Conservation (phyloP, 345 rosid species). For the Hibiscus trionum region DNA sequence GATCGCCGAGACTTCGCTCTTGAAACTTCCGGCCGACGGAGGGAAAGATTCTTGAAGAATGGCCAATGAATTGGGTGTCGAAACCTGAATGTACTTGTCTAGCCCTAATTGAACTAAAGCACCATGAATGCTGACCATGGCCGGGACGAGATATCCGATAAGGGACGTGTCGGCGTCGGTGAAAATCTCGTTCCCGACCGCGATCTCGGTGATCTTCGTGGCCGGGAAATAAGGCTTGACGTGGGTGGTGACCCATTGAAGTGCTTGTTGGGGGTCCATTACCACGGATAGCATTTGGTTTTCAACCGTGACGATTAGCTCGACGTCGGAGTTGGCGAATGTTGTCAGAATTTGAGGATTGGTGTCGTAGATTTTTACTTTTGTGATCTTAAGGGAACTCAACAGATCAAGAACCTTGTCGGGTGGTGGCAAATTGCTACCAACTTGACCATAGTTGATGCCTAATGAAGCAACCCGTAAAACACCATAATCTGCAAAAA, state of each 20-base stretch:
- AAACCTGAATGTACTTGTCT: conserved; percentile 59
- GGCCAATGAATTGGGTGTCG: conserved; percentile 66
- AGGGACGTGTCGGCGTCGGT: conserved; percentile 46
- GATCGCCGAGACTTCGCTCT: conserved; percentile 36
- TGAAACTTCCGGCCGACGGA: conserved; percentile 82
- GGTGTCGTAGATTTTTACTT: conserved; percentile 81
- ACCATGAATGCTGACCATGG: conserved; percentile 61
- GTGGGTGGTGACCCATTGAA: conserved; percentile 66
- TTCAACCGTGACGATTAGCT: conserved; percentile 71
- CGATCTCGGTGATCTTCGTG: conserved; percentile 62
- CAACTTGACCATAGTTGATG: conserved; percentile 92
- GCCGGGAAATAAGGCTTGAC: conserved; percentile 64
- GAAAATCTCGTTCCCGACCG: conserved; percentile 70
- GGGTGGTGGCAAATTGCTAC: conserved; percentile 66
- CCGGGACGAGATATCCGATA: conserved; percentile 56
- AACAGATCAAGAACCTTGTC: conserved; percentile 59
- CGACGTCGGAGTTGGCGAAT: conserved; percentile 64
- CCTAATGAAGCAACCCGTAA: conserved; percentile 54
- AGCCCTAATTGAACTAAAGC: conserved; percentile 72
- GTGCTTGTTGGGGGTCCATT: conserved; percentile 65
- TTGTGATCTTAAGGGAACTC: conserved; percentile 50
- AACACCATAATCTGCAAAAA: conserved; percentile 34
- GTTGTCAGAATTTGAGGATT: conserved; percentile 67
- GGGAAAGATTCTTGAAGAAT: conserved; percentile 74
- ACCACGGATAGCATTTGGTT: conserved; percentile 55